Evolutionary conservation across 768 basidiomycete genomes (phyloP), one percentile per base, ranked within the genome.

Genomic region (Boletus vinaceobasis): DNA sequence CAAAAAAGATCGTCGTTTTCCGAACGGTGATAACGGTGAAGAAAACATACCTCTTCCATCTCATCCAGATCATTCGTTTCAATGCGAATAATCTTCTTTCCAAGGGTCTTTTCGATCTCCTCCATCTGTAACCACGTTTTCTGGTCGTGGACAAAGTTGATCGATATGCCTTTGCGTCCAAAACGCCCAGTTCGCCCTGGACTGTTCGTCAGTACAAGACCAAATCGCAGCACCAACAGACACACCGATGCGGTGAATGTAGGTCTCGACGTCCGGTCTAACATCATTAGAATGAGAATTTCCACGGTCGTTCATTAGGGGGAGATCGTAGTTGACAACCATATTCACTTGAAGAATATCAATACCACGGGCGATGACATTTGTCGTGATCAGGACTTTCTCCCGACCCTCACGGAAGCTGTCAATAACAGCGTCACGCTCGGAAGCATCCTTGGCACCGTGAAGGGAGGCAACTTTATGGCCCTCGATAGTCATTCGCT

Each of bases 291-390:
- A 67, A 58, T 65, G 76, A 46, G 59, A 66, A 60, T 67, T 71
- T 51, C 63, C 73, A 14, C 88, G 84, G 64, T 90, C 88, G 60
- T 84, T 87, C 81, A 90, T 84, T 43, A 93, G 75, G 0, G 95
- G 94, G 27, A 97, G 80, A 67, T 98, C 95, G 67, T 98, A 99
- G 74, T 98, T 98, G 71, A 99, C 93, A n/a, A 98, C 96, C 94
- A 99, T 94, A 78, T 98, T 99, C 64, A 99, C 97, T 76, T 98
- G 96, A 52, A 93, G 79, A 65, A 99, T 97, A 65, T 99, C 97
- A 75, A 99, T 98, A 40, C 97, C 97, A 17, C 97, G 86, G 1
- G 97, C 95, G 59, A 98, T 90, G 66, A 99, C 97, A 72, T 99
- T 99, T 37, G 97, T 99, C 49, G 97, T 98, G 69, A 99, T 99